These are phyloP conservation scores for Dactylellina haptotyla DNA, from an alignment of 2,329 filamentous ascomycete genomes.

Conservation along the genomic window DNA sequence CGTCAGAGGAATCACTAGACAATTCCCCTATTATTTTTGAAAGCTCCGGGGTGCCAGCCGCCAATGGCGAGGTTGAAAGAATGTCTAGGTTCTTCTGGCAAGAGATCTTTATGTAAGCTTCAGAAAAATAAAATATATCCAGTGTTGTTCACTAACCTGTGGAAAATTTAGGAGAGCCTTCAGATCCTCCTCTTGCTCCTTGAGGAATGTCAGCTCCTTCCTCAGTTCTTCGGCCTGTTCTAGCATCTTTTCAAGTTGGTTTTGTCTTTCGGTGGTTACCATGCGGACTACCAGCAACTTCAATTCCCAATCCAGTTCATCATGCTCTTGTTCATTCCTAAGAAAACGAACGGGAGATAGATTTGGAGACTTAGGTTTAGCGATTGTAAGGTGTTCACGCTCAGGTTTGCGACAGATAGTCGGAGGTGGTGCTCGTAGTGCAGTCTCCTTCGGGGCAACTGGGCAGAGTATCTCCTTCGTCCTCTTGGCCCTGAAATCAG, in stretches of 20 bases:
- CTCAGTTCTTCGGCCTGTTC: not conserved
- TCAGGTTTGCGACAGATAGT: slow-evolving; percentile 5
- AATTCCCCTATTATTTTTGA: not conserved
- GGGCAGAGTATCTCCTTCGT: slow-evolving; percentile 13
- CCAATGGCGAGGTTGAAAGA: slow-evolving; percentile 7
- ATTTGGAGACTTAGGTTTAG: slow-evolving; percentile 5
- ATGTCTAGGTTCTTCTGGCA: not conserved
- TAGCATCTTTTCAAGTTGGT: not conserved
- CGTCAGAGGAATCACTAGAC: not conserved
- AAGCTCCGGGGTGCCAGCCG: slow-evolving; percentile 18
- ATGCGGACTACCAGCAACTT: not conserved
- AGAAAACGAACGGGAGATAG: not conserved
- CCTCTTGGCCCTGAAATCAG: slow-evolving; percentile 8
- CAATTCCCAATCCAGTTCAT: not conserved
- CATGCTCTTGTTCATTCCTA: not conserved
- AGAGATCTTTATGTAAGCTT: not conserved
- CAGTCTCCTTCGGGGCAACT: not conserved
- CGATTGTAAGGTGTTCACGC: slow-evolving; percentile 10
- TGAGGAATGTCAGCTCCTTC: not conserved
- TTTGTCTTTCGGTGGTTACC: not conserved
- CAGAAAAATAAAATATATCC: not conserved
- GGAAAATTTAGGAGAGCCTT: too few relatives aligned
- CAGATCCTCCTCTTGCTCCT: not conserved
- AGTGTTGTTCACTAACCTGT: too few relatives aligned
- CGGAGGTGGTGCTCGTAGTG: not conserved